Evolutionary conservation across 2,329 filamentous ascomycete genomes (phyloP).

Genomic region (Parastagonospora nodorum): DNA sequence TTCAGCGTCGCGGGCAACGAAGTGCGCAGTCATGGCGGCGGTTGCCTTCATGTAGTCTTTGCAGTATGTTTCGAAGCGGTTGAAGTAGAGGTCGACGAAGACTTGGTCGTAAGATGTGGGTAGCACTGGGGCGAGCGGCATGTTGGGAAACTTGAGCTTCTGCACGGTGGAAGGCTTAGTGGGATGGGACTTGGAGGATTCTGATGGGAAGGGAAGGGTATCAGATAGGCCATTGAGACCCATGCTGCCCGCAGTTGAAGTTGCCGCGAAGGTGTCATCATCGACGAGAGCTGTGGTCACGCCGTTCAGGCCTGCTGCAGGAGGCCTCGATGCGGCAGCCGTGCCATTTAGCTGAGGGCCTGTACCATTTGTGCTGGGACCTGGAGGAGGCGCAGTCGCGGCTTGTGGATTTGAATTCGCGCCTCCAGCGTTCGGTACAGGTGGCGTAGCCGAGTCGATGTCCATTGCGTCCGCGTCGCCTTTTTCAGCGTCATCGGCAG

Average conservation of each 20-base stretch:
- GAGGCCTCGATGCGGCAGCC: slow-evolving; percentile 15
- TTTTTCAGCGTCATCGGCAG: slow-evolving; percentile 31
- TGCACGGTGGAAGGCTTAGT: slow-evolving; percentile 46
- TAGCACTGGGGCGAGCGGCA: slow-evolving; percentile 56
- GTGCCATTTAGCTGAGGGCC: slow-evolving; percentile 20
- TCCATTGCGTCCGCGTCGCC: slow-evolving; percentile 53
- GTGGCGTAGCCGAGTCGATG: slow-evolving; percentile 48
- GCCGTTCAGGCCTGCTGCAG: slow-evolving; percentile 44
- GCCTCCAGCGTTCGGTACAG: slow-evolving; percentile 15
- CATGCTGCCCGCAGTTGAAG: slow-evolving; percentile 53
- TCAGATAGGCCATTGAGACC: slow-evolving; percentile 59
- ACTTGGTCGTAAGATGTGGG: slow-evolving; percentile 52
- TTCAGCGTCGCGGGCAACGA: slow-evolving; percentile 57
- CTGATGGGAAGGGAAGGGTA: slow-evolving; percentile 64
- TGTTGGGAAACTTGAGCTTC: slow-evolving; percentile 55
- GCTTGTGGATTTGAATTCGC: slow-evolving; percentile 1
- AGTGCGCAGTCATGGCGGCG: slow-evolving; percentile 60
- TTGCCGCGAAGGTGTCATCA: slow-evolving; percentile 55
- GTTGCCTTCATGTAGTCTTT: slow-evolving; percentile 62
- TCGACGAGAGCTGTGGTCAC: slow-evolving; percentile 56
- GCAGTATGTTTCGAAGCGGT: slow-evolving; percentile 61
- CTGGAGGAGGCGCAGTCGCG: slow-evolving; percentile 8
- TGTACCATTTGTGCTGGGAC: slow-evolving; percentile 5
- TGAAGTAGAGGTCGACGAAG: slow-evolving; percentile 58
- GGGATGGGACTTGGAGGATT: slow-evolving; percentile 52